Evolutionary conservation across 2,329 filamentous ascomycete genomes (phyloP), one percentile per base, ranked within the genome.

Genomic region (Elsinoe fawcettii): DNA sequence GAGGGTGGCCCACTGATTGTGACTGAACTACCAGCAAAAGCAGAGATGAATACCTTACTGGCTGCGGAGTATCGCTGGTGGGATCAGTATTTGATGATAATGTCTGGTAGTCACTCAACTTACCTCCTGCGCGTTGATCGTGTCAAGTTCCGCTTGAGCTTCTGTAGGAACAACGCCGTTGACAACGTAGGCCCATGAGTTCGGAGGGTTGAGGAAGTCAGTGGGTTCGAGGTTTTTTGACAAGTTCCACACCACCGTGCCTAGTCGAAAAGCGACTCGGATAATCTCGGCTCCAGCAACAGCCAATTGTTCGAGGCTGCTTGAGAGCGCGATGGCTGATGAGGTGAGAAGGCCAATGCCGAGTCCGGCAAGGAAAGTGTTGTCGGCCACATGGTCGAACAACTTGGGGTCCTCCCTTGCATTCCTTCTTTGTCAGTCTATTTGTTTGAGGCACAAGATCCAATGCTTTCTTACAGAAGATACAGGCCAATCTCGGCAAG

Each of bases 241-340:
- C 0, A 77, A 65, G 2, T 67, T 65, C n/a, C 71, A 60, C 0
- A 79, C 75, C 3, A 70, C 63, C 1, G 78, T 63, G 1, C 77
- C 76, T 2, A 80, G 65, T 1, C 77, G 69, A 58, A 80, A 79
- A 1, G 78, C 74, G 1, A 71, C 32, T 0, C 74, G 68, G 1
- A 77, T 63, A 1, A 66, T 70, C 53, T 78, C 67, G 0, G 71
- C 74, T 5, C 75, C 77, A n/a, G 65, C 64, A 2, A 67, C 39
- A 2, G 73, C 64, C 0, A 80, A 41, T 18, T 77, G 74, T 0
- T 67, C 62, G 4, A 77, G n/a, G 0, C 64, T 68, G 0, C 65
- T 57, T 3, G 78, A 67, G 1, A 77, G 32, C 0, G 76, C 68
- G 0, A 78, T 63, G 1, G 76, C 77, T 16, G 73, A 67, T 0